Conservation (phyloP, 768 basidiomycete species). For the Coprinopsis marcescibilis region DNA sequence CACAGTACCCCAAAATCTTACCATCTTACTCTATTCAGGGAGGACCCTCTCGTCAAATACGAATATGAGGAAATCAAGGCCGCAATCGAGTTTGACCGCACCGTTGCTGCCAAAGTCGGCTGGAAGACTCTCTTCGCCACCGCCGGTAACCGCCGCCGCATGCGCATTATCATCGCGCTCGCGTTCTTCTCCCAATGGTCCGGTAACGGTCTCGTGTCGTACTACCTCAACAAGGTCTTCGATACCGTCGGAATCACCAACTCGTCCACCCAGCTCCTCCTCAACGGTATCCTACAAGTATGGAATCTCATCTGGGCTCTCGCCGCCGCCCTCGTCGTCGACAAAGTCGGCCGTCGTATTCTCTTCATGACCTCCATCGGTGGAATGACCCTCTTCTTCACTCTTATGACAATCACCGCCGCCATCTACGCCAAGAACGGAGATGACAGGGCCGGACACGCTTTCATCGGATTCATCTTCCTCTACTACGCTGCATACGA, state of each 20-base stretch:
- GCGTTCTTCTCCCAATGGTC: conserved; percentile 88
- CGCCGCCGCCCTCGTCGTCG: conserved; percentile 34
- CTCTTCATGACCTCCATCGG: conserved; percentile 57
- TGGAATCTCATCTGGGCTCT: conserved; percentile 58
- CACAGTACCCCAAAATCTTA: too few relatives aligned
- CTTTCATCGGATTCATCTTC: conserved; percentile 82
- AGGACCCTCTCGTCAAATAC: conserved; percentile 64
- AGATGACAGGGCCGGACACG: conserved; percentile 45
- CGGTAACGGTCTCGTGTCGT: conserved; percentile 79
- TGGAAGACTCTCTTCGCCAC: conserved; percentile 66
- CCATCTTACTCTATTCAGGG: too few relatives aligned
- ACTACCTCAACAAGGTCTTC: conserved; percentile 75
- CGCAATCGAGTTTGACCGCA: conserved; percentile 63
- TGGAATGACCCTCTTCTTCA: conserved; percentile 65
- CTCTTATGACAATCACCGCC: conserved; percentile 61
- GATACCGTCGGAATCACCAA: conserved; percentile 60
- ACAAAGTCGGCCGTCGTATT: conserved; percentile 63
- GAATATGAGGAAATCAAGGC: conserved; percentile 81
- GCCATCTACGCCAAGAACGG: conserved; percentile 45
- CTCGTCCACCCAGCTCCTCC: conserved; percentile 61
- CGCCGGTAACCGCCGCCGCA: conserved; percentile 68
- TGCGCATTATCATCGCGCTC: conserved; percentile 70
- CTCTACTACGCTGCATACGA: conserved; percentile 77
- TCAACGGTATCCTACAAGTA: conserved; percentile 82
- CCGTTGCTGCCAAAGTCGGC: conserved; percentile 52